These are phyloP conservation scores for Diutina sp. DNA, from an alignment of 1,139 yeast species.

Conservation along the genomic window DNA sequence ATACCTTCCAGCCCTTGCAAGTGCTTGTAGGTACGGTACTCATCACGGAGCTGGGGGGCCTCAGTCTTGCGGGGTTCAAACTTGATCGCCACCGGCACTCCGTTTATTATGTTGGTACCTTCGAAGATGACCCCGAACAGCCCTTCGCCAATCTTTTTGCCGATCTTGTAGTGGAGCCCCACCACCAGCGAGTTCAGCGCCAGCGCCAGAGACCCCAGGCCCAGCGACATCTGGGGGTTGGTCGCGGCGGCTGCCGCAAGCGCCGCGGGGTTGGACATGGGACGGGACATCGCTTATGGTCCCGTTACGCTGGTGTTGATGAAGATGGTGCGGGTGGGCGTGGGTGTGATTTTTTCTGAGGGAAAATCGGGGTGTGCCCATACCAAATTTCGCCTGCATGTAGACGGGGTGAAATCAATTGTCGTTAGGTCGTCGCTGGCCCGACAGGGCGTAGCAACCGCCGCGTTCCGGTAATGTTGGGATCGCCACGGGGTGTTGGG, in stretches of 20 bases:
- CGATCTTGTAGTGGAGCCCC: conserved; percentile 80
- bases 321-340: not conserved
- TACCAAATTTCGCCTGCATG: not conserved
- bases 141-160: conserved; percentile 96
- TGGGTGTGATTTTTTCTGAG: not conserved
- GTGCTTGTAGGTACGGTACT: conserved; percentile 83
- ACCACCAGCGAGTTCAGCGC: conserved; percentile 11
- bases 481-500: no score
- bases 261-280: conserved; percentile 2
- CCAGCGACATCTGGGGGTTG: not conserved
- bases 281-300: not conserved
- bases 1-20: conserved; percentile 73
- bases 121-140: conserved; percentile 96
- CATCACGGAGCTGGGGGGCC: conserved; percentile 94
- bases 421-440: not conserved
- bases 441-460: not conserved
- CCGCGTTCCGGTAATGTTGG: not conserved
- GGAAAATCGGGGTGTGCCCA: not conserved
- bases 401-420: not conserved
- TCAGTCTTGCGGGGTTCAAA: conserved; percentile 91
- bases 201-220: conserved; percentile 1
- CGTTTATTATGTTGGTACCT: conserved; percentile 75
- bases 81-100: conserved; percentile 62
- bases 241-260: conserved; percentile 2
- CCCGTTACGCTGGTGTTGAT: not conserved